phyloP scores from a whole-genome alignment of 257 asterid species.

The Echium plantagineum region DNA sequence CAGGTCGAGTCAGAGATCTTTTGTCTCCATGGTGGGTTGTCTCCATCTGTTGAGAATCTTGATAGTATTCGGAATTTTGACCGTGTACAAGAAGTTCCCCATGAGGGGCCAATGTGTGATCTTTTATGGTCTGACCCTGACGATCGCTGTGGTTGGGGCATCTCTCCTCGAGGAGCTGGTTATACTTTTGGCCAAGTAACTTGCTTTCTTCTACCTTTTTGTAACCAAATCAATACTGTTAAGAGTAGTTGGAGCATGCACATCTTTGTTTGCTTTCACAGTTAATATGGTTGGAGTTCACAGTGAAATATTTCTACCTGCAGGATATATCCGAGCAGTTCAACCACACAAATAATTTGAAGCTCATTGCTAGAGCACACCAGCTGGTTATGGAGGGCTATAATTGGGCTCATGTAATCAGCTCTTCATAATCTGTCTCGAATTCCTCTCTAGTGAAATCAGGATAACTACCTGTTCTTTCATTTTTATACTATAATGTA shows the following conservation, averaged over 20 bases:
- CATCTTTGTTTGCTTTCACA: too few relatives aligned
- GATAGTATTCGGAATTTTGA: slow-evolving; percentile 64
- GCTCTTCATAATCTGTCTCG: background rate
- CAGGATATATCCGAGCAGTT: slow-evolving; percentile 90
- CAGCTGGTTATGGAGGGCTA: slow-evolving; percentile 91
- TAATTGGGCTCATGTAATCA: slow-evolving; percentile 72
- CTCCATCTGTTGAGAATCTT: slow-evolving; percentile 72
- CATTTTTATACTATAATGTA: background rate
- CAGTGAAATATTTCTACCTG: slow-evolving; percentile 4
- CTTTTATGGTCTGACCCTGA: slow-evolving; percentile 87
- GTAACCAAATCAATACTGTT: background rate
- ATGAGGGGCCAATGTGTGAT: slow-evolving; percentile 84
- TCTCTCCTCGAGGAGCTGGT: slow-evolving; percentile 87
- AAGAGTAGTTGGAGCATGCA: background rate
- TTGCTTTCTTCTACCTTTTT: slow-evolving; percentile 6
- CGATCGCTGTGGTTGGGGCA: slow-evolving; percentile 86
- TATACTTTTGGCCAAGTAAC: slow-evolving; percentile 77
- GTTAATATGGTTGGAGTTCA: too few relatives aligned
- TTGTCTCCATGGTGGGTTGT: slow-evolving; percentile 79
- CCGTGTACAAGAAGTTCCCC: slow-evolving; percentile 89
- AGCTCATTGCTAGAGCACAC: slow-evolving; percentile 79
- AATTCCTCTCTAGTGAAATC: background rate
- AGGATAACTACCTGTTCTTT: background rate
- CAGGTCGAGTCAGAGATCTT: slow-evolving; percentile 84
- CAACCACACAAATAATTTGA: slow-evolving; percentile 58